Percentiles rank a stretch among this genome's conserved stretches.
Conservation (phyloP, 108 stramenopile species). For the Nitzschia sp. region DNA sequence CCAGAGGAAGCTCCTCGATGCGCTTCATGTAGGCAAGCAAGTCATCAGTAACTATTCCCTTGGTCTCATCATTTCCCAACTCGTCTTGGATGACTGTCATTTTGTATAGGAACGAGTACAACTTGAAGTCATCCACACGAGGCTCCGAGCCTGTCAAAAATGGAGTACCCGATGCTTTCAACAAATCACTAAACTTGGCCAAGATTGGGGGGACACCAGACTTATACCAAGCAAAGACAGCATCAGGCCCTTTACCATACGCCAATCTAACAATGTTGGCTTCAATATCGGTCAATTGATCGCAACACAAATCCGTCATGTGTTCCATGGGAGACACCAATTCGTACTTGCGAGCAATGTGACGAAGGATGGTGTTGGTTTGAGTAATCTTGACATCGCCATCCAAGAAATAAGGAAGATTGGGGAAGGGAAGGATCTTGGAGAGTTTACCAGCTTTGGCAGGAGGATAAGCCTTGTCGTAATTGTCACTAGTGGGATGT, state of each 20-base stretch:
- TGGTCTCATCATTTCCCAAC: slow-evolving; percentile 24
- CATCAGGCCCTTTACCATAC: slow-evolving; percentile 12
- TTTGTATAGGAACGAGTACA: slow-evolving; percentile 27
- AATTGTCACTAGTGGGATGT: background rate
- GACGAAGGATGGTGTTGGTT: slow-evolving; percentile 25
- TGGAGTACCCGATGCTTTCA: background rate
- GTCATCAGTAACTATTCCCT: background rate
- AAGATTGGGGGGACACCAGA: background rate
- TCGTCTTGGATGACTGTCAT: slow-evolving; percentile 11
- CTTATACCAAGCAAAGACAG: slow-evolving; percentile 18
- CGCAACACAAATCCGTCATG: slow-evolving; percentile 16
- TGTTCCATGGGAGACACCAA: slow-evolving; percentile 8
- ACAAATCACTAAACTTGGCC: background rate
- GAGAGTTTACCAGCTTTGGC: slow-evolving; percentile 17
- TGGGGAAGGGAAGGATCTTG: slow-evolving; percentile 24
- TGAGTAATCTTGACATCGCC: slow-evolving; percentile 16
- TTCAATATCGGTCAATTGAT: slow-evolving; percentile 28
- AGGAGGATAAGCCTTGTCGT: slow-evolving; percentile 16
- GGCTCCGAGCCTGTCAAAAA: slow-evolving; percentile 21
- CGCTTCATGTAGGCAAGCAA: slow-evolving; percentile 17
- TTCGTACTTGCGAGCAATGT: slow-evolving; percentile 26
- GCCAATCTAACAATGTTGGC: background rate
- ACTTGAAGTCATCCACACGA: slow-evolving; percentile 28
- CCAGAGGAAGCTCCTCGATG: slow-evolving; percentile 13
- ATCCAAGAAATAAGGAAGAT: slow-evolving; percentile 32